These are phyloP conservation scores for Manihot esculenta DNA, from an alignment of 441 rosid species.

Conservation along the genomic window DNA sequence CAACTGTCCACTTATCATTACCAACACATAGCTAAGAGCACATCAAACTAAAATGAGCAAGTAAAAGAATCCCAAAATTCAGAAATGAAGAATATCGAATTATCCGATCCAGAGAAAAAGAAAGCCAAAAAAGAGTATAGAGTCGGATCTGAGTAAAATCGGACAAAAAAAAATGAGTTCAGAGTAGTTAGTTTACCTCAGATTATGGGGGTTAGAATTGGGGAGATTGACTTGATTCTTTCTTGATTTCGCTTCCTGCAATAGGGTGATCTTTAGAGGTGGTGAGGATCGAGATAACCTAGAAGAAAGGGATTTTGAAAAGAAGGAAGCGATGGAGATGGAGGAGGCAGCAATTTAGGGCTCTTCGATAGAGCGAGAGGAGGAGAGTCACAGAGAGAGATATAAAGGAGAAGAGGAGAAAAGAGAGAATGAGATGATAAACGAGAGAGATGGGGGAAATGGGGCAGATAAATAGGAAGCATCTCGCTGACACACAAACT, in stretches of 20 bases:
- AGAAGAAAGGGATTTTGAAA: not conserved
- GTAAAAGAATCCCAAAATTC: too few species aligned
- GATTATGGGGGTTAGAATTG: not conserved
- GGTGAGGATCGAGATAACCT: not conserved
- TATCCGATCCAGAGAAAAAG: not conserved
- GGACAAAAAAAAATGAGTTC: too few species aligned
- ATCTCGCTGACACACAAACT: not conserved
- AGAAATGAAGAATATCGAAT: not conserved
- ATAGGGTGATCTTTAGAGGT: not conserved
- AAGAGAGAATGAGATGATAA: too few species aligned
- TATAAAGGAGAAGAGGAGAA: not conserved
- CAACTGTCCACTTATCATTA: not conserved
- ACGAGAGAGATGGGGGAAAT: too few species aligned
- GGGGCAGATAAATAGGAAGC: not conserved
- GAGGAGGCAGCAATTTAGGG: not conserved
- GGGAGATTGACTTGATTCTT: not conserved
- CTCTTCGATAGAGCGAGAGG: not conserved
- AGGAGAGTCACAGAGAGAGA: too few species aligned
- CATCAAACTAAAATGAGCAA: not conserved
- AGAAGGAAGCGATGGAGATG: not conserved
- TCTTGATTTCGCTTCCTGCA: not conserved
- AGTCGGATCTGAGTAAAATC: not conserved
- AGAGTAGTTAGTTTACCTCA: constrained; percentile 12
- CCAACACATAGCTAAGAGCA: not conserved
- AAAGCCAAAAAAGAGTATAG: not conserved